Conservation (phyloP, 257 asterid species). For the Fraxinus quadrangulata region DNA sequence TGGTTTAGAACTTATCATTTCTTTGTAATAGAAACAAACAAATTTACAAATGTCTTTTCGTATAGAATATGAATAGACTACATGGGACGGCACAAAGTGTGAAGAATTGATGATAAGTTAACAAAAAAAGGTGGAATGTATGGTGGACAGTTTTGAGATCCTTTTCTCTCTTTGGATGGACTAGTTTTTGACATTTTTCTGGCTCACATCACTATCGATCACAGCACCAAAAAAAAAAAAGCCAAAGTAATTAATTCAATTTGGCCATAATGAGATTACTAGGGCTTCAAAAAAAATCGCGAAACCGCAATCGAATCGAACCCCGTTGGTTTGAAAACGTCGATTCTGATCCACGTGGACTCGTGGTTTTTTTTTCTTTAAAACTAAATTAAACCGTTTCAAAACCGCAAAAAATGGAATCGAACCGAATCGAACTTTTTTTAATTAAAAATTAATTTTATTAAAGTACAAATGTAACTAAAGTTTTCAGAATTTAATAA, state of each 20-base stretch:
- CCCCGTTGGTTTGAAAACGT: no score
- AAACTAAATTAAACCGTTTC: no score
- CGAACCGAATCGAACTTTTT: no score
- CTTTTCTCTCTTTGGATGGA: neutral
- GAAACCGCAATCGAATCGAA: no score
- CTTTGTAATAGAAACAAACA: neutral
- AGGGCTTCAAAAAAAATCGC: no score
- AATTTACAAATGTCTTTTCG: neutral
- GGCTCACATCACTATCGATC: neutral
- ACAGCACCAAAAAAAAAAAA: neutral
- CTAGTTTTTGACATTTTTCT: neutral
- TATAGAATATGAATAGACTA: neutral
- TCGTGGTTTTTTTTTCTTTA: no score
- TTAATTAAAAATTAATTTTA: no score
- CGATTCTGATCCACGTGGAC: no score
- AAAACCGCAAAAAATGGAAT: no score
- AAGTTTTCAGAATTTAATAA: no score
- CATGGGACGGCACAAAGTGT: slow-evolving; percentile 9
- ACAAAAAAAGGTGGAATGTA: neutral
- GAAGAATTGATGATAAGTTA: neutral
- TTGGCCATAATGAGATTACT: no score
- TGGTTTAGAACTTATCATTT: slow-evolving; percentile 1
- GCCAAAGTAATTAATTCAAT: neutral
- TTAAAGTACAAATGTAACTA: no score
- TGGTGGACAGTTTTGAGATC: neutral